Evolutionary conservation across 2,329 filamentous ascomycete genomes (phyloP), one percentile per base, ranked within the genome.

Genomic region (Xylariales sp.): DNA sequence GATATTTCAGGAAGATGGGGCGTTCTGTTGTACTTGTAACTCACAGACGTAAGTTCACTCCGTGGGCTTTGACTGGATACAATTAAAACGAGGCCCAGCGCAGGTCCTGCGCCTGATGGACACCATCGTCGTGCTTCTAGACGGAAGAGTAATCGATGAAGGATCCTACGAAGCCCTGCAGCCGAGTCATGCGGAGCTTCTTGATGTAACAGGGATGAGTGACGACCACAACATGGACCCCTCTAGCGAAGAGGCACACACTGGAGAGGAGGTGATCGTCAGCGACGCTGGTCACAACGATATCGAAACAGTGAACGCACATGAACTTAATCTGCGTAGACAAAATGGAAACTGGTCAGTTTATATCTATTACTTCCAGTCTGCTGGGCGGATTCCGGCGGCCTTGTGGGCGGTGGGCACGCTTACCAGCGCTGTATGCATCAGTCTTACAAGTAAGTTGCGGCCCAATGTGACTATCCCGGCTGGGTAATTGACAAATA

Each of bases 1-100:
- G 40, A 33, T 4, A 41, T 31, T 5, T 44, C 43, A 9, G 35
- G 39, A 16, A 22, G n/a, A 31, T 14, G 19, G 24, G 24, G 21
- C 14, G 11, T 9, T 33, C 40, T 4, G 32, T 24, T 12, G 40
- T 36, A 22, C 15, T 31, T 15, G 41, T 15, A 24, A 40, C 35
- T 18, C 18, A 40, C n/a, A 27, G 14, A 10, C 19, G 35, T 38
- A 38, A 27, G 35, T 28, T 27, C 8, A n/a, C n/a, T n/a, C n/a
- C n/a, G n/a, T n/a, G n/a, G n/a, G n/a, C n/a, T n/a, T n/a, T n/a
- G n/a, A n/a, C n/a, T n/a, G n/a, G n/a, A n/a, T n/a, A n/a, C n/a
- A n/a, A n/a, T n/a, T n/a, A n/a, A n/a, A n/a, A n/a, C n/a, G n/a
- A n/a, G n/a, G n/a, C n/a, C 24, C n/a, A 27, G 24, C 8, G 24